These are phyloP conservation scores for Fusarium paranaense DNA, from an alignment of 2,329 filamentous ascomycete genomes.

Conservation along the genomic window DNA sequence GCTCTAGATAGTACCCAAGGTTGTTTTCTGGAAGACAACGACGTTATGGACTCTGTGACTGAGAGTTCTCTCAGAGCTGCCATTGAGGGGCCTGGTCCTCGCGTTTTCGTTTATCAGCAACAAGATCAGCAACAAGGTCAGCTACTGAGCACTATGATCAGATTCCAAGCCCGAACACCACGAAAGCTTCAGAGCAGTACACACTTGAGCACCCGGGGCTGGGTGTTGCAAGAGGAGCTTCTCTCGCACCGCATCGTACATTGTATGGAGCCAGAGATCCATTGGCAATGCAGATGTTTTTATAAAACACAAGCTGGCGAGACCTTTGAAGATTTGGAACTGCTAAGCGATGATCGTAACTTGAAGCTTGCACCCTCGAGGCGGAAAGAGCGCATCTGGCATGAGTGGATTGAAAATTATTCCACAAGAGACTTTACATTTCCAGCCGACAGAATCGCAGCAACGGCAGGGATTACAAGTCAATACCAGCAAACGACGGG, in stretches of 20 bases:
- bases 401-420: constrained; percentile 18
- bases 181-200: background rate
- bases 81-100: background rate
- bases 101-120: background rate
- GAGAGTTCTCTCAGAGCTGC: background rate
- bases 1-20: constrained; percentile 3
- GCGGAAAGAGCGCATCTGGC: background rate
- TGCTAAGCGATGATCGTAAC: background rate
- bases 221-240: constrained; percentile 13
- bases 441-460: background rate
- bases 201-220: constrained; percentile 7
- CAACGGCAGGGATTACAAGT: constrained; percentile 5
- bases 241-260: constrained; percentile 7
- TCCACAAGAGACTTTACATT: constrained; percentile 4
- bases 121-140: background rate
- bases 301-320: constrained; percentile 9
- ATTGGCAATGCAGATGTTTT: constrained; percentile 9
- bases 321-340: background rate
- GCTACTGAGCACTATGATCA: background rate
- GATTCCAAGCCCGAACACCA: background rate
- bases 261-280: constrained; percentile 17
- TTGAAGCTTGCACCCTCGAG: background rate
- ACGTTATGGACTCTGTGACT: background rate
- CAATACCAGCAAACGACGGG: constrained; percentile 2
- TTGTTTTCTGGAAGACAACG: background rate